phyloP scores from a whole-genome alignment of 2,329 filamentous ascomycete genomes.

The Dactylellina parvicollis region DNA sequence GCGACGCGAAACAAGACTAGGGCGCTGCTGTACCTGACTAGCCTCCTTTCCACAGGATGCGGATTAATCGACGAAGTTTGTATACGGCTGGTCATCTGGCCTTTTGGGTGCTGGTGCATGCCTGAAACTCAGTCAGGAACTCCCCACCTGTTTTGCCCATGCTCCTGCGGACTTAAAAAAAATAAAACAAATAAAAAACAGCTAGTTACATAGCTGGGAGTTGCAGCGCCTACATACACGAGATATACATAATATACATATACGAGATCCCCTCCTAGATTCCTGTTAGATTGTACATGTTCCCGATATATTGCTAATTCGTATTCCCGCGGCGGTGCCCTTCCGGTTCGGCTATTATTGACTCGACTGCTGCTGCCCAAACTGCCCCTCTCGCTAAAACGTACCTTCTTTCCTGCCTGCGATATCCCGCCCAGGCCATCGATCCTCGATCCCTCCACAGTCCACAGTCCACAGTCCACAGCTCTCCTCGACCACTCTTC shows the following conservation, averaged over 20 bases:
- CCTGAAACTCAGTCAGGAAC: constrained; percentile 2
- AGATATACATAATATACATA: background rate
- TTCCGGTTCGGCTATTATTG: constrained; percentile 6
- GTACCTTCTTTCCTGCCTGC: constrained; percentile 5
- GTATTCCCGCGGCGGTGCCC: background rate
- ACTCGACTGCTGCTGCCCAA: background rate
- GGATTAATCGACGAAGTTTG: background rate
- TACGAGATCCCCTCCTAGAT: background rate
- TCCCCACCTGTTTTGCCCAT: constrained; percentile 14
- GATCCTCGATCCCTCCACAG: background rate
- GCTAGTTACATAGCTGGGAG: too few relatives aligned
- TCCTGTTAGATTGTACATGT: background rate
- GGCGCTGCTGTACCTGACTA: background rate
- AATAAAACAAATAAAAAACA: background rate
- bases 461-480: background rate
- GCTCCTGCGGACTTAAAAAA: background rate
- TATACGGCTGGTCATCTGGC: background rate
- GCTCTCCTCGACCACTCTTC: background rate
- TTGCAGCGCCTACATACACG: too few relatives aligned
- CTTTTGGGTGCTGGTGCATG: background rate
- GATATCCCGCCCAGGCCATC: constrained; percentile 23
- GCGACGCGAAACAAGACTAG: background rate
- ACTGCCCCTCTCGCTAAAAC: constrained; percentile 41
- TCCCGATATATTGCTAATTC: constrained; percentile 17
- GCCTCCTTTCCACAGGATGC: background rate